Base-by-base conservation (phyloP, 768 basidiomycete genomes). In the Mrakia frigida region DNA sequence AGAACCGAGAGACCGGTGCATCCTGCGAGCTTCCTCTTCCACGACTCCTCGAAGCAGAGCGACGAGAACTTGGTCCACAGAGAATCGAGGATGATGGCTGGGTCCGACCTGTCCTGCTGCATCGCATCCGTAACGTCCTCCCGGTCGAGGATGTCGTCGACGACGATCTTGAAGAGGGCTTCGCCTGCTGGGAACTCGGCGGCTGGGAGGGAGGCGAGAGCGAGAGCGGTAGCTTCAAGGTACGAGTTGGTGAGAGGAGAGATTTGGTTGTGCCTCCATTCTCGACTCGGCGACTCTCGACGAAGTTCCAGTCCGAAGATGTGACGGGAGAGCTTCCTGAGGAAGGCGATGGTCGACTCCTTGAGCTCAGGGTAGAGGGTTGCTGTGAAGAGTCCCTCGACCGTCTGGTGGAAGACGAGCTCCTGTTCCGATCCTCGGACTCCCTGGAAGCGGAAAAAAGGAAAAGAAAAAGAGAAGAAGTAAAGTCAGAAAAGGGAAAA, bases 11-110 rank as follows among this genome's bases (percentile, higher is more conserved):
- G 91, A 4, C 94, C 96, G 67, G 85, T 86, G 80, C 92, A 94
- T 18, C 94, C 97, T 13, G 95, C 96, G 80, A 89, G 90, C 83
- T 98, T 97, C 74, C 89, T 87, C 4, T 87, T 87, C 95, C 95
- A 97, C 0, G 92, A 87, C 80, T 94, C 94, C 75, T 97, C 95
- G 74, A 94, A 87, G 81, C 95, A 97, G 35, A 97, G 86, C 3
- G 91, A 89, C 61, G 88, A 89, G 84, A 98, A 92, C 23, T 92
- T 89, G 78, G 88, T 88, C 9, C 92, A 90, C 61, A 98, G 86
- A 79, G 93, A 90, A 81, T 93, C 91, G 69, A 98, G 84, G 50
- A 93, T 87, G 39, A 80, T 76, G 2, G 73, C 82, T 71, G 80
- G 80, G 25, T 74, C 70, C 6, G 73, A 37, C 63, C 59, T 46